Evolutionary conservation across 306 rosid genomes (phyloP), one percentile per base, ranked within the genome.

Genomic region (Luffa acutangula): DNA sequence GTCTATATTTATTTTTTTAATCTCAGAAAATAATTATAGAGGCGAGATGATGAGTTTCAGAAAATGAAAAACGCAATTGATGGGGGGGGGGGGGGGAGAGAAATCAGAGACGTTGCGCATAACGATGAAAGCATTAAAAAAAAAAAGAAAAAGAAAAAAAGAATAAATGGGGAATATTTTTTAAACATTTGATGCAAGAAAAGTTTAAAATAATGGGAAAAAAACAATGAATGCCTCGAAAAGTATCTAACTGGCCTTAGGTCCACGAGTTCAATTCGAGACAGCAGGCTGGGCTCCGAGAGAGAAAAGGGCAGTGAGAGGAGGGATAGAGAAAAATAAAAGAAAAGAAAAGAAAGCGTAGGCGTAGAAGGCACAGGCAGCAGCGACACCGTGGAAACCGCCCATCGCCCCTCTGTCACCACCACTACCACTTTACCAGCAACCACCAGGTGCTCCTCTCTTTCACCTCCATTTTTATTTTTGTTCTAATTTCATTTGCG

Each of bases 181-280:
- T 58, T 56, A 58, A 65, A 66, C 13, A 34, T 31, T 63, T 63
- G 42, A 63, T 10, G 37, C 2, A 73, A 46, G 33, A 71, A 70
- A 73, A 73, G 39, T 21, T 73, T 48, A 34, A 74, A 74, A 74
- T 7, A 74, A 51, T 31, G 15, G 14, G 3, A 53, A 52, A 52
- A 52, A 17, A 75, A 7, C 56, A 75, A 75, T 74, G 63, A 75
- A 53, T 53, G 78, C 78, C 78, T 75, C 78, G 78, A 75, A 75
- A 75, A 75, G 78, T 75, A 75, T 75, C 78, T 54, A 52, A 75
- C 34, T 52, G 78, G 78, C 63, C 78, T 15, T 51, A 75, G 78
- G 78, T 75, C 78, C 78, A 75, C 78, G 64, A 53, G 78, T 73
- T 73, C 62, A 73, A 73, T 73, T 49, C 17, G 78, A 33, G 57